Evolutionary conservation across 257 asterid genomes (phyloP).

Genomic region (Fraxinus quadrangulata): DNA sequence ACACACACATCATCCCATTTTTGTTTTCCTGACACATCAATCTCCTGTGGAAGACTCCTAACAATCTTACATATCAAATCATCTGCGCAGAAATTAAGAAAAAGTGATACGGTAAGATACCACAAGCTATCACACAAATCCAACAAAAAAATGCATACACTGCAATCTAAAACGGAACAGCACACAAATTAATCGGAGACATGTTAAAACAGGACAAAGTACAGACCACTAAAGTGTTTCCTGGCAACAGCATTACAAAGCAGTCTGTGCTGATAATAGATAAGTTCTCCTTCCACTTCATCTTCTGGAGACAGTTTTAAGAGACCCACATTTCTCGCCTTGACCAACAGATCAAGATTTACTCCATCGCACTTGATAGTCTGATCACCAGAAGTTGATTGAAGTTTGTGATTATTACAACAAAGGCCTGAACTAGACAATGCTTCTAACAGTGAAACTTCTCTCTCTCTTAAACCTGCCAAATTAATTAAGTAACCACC

Average conservation of each 20-base stretch:
- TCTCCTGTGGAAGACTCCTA: slow-evolving; percentile 69
- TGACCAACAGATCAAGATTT: slow-evolving; percentile 54
- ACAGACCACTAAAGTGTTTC: slow-evolving; percentile 64
- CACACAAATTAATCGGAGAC: slow-evolving; percentile 1
- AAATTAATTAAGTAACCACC: slow-evolving; percentile 37
- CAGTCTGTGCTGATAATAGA: slow-evolving; percentile 73
- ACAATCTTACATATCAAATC: slow-evolving; percentile 67
- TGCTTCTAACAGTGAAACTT: slow-evolving; percentile 64
- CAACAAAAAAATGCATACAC: slow-evolving; percentile 19
- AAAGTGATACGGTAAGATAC: slow-evolving; percentile 11
- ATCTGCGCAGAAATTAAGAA: slow-evolving; percentile 51
- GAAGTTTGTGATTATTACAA: slow-evolving; percentile 52
- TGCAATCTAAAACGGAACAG: slow-evolving; percentile 3
- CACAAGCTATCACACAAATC: not conserved
- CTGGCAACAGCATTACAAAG: slow-evolving; percentile 52
- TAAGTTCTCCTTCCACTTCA: slow-evolving; percentile 94
- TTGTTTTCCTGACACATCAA: slow-evolving; percentile 58
- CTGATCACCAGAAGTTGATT: slow-evolving; percentile 40
- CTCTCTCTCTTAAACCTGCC: slow-evolving; percentile 66
- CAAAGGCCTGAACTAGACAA: slow-evolving; percentile 83
- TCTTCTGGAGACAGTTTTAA: slow-evolving; percentile 73
- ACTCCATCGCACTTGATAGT: slow-evolving; percentile 39
- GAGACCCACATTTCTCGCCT: slow-evolving; percentile 52
- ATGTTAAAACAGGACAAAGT: slow-evolving; percentile 28
- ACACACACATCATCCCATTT: slow-evolving; percentile 87